phyloP scores from a whole-genome alignment of 495 filamentous ascomycete species.

The Aspergillus campestris region DNA sequence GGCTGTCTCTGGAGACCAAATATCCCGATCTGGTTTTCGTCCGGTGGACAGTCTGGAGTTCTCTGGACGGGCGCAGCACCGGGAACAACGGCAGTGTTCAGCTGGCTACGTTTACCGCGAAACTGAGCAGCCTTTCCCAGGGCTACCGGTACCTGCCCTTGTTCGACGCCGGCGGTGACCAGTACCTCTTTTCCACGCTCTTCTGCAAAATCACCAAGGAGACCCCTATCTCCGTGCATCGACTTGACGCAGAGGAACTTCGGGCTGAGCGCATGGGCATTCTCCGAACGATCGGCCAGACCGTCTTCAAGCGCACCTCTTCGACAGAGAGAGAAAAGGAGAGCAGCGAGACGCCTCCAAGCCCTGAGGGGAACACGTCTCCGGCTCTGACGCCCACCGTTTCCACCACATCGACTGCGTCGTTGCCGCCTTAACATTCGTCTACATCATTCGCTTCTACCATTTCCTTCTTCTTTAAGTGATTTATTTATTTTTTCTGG shows the following conservation, averaged over 20 bases:
- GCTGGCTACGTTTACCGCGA: slow-evolving; percentile 83
- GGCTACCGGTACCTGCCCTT: slow-evolving; percentile 97
- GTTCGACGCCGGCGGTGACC: slow-evolving; percentile 79
- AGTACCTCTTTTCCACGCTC: slow-evolving; percentile 87
- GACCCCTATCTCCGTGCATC: slow-evolving; percentile 41
- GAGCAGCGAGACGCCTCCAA: slow-evolving; percentile 23
- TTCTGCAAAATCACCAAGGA: slow-evolving; percentile 78
- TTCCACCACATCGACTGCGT: slow-evolving; percentile 33
- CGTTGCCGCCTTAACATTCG: slow-evolving; percentile 10
- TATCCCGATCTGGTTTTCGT: slow-evolving; percentile 92
- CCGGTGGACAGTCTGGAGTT: slow-evolving; percentile 83
- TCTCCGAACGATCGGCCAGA: slow-evolving; percentile 41
- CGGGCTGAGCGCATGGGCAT: slow-evolving; percentile 41
- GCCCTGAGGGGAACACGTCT: slow-evolving; percentile 29
- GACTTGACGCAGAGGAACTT: slow-evolving; percentile 39
- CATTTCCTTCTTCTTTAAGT: neutral
- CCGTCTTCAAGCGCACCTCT: slow-evolving; percentile 42
- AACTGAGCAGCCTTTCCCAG: slow-evolving; percentile 79
- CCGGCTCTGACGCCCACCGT: slow-evolving; percentile 33
- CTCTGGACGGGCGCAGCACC: slow-evolving; percentile 54
- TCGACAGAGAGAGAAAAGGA: slow-evolving; percentile 40
- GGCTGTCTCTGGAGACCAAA: slow-evolving; percentile 74
- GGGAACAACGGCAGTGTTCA: slow-evolving; percentile 55
- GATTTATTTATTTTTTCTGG: neutral
- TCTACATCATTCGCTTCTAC: neutral